Base-by-base conservation (phyloP, 306 rosid genomes). In the Carpinus fangiana region DNA sequence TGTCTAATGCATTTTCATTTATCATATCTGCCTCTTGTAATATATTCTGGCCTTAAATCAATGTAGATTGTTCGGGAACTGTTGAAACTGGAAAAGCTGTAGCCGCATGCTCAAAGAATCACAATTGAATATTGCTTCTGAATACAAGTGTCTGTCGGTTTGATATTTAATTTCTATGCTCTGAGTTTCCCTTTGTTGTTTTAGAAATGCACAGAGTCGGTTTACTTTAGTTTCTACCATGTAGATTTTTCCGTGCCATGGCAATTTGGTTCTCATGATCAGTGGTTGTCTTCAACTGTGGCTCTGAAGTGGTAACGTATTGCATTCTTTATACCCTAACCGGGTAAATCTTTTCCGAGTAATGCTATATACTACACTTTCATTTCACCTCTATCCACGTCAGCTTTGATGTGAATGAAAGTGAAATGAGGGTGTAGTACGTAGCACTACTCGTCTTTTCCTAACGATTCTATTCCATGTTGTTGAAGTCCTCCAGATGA, bases 61-160 rank as follows among this genome's bases (percentile, higher is more conserved):
- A 83, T 72, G 90, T 87, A 83, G 92, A 89, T 87, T 72, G 75
- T 82, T 82, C 81, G 77, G 88, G 80, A 82, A 89, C 87, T 72
- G 80, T 81, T 83, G 86, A 82, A 38, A 84, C 79, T 59, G 88
- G 86, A 83, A 85, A 87, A 70, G 81, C 66, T 73, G 87, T 72
- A 72, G 85, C 83, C 65, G 85, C 41, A 72, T 75, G 82, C 85
- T 73, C 61, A 85, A 73, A 81, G 88, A 84, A 86, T 81, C 86
- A 80, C 82, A 81, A 86, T 79, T 82, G 76, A 72, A 76, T 72
- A 71, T 88, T 79, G 87, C 79, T 87, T 85, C 84, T 88, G 88
- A 82, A 76, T 70, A 80, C 85, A 88, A 84, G 87, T 86, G 36
- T 54, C 66, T 84, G 84, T 86, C 75, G 84, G 92, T 86, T 81